A percentile compares a stretch with the other conserved stretches of the same genome.
phyloP scores from a whole-genome alignment of 352 stramenopile genomes.

The Thalassiosira hispida region DNA sequence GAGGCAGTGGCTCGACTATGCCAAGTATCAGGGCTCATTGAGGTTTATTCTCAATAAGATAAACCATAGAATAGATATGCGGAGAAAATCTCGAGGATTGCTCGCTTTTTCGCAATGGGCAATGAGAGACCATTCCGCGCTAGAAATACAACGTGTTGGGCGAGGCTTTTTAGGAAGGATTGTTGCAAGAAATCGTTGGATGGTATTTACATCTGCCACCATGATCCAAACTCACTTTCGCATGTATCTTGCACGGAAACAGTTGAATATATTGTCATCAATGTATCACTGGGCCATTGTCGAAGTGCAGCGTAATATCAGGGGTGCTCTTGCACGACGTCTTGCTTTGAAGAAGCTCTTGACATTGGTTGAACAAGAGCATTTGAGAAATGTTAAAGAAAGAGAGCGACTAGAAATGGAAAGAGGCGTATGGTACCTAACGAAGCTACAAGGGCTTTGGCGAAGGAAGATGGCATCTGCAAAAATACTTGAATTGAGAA shows the following conservation, averaged over 20 bases:
- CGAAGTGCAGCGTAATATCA: constrained; percentile 41
- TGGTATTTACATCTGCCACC: constrained; percentile 29
- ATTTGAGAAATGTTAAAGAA: constrained; percentile 39
- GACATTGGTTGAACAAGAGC: constrained; percentile 36
- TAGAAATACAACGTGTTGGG: constrained; percentile 29
- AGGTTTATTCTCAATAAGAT: constrained; percentile 26
- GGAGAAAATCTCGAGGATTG: constrained; percentile 16
- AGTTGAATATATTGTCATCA: constrained; percentile 10
- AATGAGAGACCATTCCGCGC: background rate
- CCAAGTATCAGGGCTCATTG: constrained; percentile 18
- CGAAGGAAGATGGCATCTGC: constrained; percentile 26
- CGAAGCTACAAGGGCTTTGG: constrained; percentile 35
- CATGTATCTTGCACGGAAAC: constrained; percentile 39
- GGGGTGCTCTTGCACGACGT: constrained; percentile 39
- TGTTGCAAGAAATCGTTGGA: constrained; percentile 8
- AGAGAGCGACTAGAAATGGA: constrained; percentile 24
- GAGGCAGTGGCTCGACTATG: constrained; percentile 13
- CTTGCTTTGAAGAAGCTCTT: constrained; percentile 45
- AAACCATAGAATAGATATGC: constrained; percentile 9
- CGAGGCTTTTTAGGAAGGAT: constrained; percentile 38
- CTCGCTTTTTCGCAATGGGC: constrained; percentile 15
- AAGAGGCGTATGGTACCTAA: constrained; percentile 37
- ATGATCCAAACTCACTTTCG: constrained; percentile 44
- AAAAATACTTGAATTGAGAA: constrained; percentile 15
- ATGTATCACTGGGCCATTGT: constrained; percentile 35